Evolutionary conservation across 1,284 basidiomycete genomes (phyloP), one percentile per base, ranked within the genome.

Genomic region (Naganishia sp.): DNA sequence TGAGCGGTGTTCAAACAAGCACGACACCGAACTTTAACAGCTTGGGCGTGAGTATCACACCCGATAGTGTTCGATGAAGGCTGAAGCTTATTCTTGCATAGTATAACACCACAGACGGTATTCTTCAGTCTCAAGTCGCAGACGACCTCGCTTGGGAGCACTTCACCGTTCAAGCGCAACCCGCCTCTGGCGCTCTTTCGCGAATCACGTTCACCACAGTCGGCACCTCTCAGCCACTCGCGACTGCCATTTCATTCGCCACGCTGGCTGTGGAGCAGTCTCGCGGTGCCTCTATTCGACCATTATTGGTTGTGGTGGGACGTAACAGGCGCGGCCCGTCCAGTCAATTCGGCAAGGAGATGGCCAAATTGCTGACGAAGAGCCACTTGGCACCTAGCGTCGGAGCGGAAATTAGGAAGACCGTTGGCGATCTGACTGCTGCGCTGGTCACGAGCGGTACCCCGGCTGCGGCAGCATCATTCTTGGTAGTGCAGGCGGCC

Each of bases 401-500:
- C 31, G 84, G 84, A 7, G 84, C 84, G 6, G 86, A 88, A 68
- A 85, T 92, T 68, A 83, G 85, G 75, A 89, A 89, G 83, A 90
- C 90, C 5, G 82, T 92, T 52, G 91, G 91, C 3, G 90, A 92
- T 76, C 85, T 88, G n/a, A 88, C 86, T 13, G 85, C 87, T 21
- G 86, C 86, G 33, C 84, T 90, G 74, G 84, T 91, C 16, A 82
- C 88, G 7, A 82, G 84, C 1, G 84, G 86, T 7, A 75, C 77
- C 13, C 68, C 72, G 52, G 69, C 69, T 16, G 72, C 74, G 1
- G 81, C 82, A 63, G 83, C 85, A 3, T 88, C 86, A 53, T 78
- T 90, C 67, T 81, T 90, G 56, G 88, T 91, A 7, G 75, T 91
- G 59, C 90, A 92, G 79, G 86, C 87, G 48, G 84, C 59, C 36